phyloP scores from a whole-genome alignment of 2,329 filamentous ascomycete genomes.

The Monilinia fructigena region DNA sequence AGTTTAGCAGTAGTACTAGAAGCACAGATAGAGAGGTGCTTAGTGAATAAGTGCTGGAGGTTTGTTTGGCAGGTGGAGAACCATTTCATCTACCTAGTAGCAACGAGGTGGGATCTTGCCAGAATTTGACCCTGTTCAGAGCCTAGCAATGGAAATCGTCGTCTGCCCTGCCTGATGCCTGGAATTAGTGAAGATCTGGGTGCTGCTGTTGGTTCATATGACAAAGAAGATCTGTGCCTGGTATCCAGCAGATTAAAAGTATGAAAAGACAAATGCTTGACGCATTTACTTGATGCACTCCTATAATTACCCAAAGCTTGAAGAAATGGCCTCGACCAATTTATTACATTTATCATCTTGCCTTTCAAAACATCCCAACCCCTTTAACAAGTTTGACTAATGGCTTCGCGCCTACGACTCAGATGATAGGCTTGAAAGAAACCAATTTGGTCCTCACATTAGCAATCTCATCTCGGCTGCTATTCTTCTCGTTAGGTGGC shows the following conservation, averaged over 20 bases:
- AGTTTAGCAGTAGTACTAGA: neutral
- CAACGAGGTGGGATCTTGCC: neutral
- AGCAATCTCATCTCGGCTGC: constrained; percentile 16
- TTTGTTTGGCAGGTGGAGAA: neutral
- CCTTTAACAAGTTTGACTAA: neutral
- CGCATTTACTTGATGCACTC: constrained; percentile 4
- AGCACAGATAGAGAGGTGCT: neutral
- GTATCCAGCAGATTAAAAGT: neutral
- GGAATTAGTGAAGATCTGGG: too few relatives aligned
- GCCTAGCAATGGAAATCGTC: neutral
- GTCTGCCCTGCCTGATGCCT: neutral
- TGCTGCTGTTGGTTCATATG: constrained; percentile 1
- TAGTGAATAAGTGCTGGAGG: neutral
- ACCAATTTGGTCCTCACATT: neutral
- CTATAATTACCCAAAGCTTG: neutral
- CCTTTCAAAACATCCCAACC: neutral
- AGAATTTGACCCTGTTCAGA: neutral
- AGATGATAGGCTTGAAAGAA: constrained; percentile 11
- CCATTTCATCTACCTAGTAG: neutral
- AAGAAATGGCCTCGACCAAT: neutral
- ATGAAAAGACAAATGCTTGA: constrained; percentile 6
- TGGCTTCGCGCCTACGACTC: constrained; percentile 19
- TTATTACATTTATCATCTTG: neutral
- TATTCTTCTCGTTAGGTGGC: constrained; percentile 3
- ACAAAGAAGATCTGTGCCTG: constrained; percentile 1